These are phyloP conservation scores for Ormosia semicastrata DNA, from an alignment of 306 rosid species.

Conservation along the genomic window DNA sequence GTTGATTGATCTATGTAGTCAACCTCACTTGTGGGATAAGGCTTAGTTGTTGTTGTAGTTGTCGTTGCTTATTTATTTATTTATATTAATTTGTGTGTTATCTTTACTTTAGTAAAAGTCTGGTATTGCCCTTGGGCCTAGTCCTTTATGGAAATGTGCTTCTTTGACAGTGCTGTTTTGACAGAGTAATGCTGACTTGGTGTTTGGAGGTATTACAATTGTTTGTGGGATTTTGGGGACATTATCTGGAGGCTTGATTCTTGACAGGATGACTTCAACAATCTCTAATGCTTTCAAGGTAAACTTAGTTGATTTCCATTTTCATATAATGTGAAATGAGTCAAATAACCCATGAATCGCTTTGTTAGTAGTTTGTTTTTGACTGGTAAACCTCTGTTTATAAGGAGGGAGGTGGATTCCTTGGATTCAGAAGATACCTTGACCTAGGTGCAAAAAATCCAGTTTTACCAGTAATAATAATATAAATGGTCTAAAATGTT, in stretches of 20 bases:
- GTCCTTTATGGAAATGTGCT: slow-evolving; percentile 16
- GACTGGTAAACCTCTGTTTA: slow-evolving; percentile 11
- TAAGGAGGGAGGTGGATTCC: background rate
- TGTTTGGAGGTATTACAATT: slow-evolving; percentile 85
- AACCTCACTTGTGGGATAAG: background rate
- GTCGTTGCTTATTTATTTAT: background rate
- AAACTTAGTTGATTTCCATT: slow-evolving; percentile 26
- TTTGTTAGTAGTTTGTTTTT: background rate
- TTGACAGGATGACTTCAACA: slow-evolving; percentile 72
- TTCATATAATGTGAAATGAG: background rate
- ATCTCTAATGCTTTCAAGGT: slow-evolving; percentile 91
- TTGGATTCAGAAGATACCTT: slow-evolving; percentile 11
- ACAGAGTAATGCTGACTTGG: slow-evolving; percentile 80
- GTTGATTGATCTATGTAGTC: slow-evolving; percentile 6
- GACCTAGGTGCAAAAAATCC: slow-evolving; percentile 9
- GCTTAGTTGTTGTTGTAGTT: slow-evolving; percentile 8
- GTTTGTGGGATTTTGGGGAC: slow-evolving; percentile 87
- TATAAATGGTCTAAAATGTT: background rate
- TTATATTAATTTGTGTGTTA: background rate
- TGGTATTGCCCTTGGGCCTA: background rate
- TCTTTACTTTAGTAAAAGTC: slow-evolving; percentile 3
- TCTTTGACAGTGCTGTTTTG: slow-evolving; percentile 23
- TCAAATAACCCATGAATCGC: slow-evolving; percentile 1
- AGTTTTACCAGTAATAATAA: background rate
- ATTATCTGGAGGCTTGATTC: slow-evolving; percentile 78